These are phyloP conservation scores for Cryptococcus hybrid DNA, from an alignment of 1,284 basidiomycete genomes.

Conservation along the genomic window DNA sequence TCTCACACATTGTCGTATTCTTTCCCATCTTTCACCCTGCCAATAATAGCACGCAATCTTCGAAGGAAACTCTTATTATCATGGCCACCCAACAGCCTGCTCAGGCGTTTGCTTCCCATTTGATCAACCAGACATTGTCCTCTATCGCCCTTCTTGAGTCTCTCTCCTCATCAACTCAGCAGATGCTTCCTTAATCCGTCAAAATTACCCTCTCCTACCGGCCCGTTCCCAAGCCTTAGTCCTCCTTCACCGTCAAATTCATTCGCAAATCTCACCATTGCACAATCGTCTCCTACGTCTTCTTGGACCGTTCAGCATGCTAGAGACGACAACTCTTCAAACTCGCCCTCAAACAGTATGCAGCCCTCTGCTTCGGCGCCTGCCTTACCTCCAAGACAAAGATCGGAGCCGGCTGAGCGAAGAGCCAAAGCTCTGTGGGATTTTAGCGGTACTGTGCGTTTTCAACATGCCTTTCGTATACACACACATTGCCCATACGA, in stretches of 20 bases:
- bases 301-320: conserved; percentile 16
- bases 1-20: background rate
- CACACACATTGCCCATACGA: background rate
- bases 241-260: conserved; percentile 8
- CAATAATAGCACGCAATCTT: background rate
- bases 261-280: conserved; percentile 12
- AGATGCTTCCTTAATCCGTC: conserved; percentile 37
- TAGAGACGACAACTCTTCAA: conserved; percentile 2
- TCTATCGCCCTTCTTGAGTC: conserved; percentile 38
- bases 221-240: conserved; percentile 29
- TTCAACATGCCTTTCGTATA: too few relatives aligned
- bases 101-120: conserved; percentile 37
- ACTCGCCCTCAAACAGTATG: background rate
- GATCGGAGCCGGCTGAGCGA: conserved; percentile 9
- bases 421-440: conserved; percentile 45
- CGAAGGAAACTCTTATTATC: background rate
- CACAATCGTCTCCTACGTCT: conserved; percentile 1
- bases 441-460: conserved; percentile 36
- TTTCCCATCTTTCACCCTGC: background rate
- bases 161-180: conserved; percentile 28
- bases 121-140: conserved; percentile 42
- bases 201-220: conserved; percentile 34
- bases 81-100: conserved; percentile 14
- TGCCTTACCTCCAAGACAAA: conserved; percentile 14
- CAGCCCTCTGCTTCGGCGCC: conserved; percentile 11